These are phyloP conservation scores for Chrysoporthe puriensis DNA, from an alignment of 2,329 filamentous ascomycete species.

Conservation along the genomic window DNA sequence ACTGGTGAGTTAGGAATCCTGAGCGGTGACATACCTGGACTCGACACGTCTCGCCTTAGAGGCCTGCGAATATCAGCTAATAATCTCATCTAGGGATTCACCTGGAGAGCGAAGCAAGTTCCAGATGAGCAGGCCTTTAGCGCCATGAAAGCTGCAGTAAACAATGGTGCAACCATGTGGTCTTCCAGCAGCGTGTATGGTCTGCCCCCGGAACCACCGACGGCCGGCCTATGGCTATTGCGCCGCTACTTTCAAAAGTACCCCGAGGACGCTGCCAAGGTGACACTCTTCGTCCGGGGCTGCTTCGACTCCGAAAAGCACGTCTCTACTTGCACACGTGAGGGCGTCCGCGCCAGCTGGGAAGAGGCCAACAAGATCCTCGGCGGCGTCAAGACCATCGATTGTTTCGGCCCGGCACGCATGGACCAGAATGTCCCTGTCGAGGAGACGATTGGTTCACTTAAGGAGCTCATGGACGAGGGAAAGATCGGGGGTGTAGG, in stretches of 20 bases:
- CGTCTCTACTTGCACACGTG: conserved; percentile 43
- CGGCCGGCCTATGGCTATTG: conserved; percentile 49
- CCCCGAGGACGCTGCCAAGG: conserved; percentile 52
- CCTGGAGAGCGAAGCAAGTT: conserved; percentile 32
- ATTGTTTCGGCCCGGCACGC: conserved; percentile 54
- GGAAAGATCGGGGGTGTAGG: conserved; percentile 37
- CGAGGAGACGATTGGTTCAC: conserved; percentile 37
- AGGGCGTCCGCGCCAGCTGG: conserved; percentile 47
- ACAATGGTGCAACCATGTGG: conserved; percentile 50
- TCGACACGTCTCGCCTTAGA: not conserved
- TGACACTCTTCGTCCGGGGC: conserved; percentile 56
- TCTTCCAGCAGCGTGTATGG: conserved; percentile 53
- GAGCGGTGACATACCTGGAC: not conserved
- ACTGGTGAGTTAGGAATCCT: not conserved
- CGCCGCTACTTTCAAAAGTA: conserved; percentile 55
- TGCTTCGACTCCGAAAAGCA: conserved; percentile 41
- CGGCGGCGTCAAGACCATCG: conserved; percentile 49
- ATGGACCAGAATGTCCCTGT: conserved; percentile 45
- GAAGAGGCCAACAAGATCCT: conserved; percentile 49
- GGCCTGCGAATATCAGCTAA: not conserved
- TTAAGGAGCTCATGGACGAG: conserved; percentile 37
- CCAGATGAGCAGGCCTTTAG: conserved; percentile 39
- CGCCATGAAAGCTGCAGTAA: conserved; percentile 43
- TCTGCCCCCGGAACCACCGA: conserved; percentile 43
- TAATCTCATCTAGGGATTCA: conserved; percentile 30